Evolutionary conservation across 2,329 filamentous ascomycete species (phyloP), one percentile per base, ranked within the genome.

Genomic region (Fusarium sp.): DNA sequence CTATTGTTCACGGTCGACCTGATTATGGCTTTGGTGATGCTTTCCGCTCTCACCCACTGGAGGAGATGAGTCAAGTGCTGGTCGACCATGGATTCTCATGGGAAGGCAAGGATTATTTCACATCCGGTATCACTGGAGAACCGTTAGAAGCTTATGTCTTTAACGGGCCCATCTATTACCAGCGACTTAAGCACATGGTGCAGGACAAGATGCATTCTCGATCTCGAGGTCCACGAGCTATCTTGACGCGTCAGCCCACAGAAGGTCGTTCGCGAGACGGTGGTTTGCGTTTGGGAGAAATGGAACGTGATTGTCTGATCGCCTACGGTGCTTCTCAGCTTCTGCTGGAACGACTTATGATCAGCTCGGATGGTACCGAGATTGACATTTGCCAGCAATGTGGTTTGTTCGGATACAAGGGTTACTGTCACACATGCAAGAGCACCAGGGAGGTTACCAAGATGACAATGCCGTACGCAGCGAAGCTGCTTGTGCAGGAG

Each of bases 171-270:
- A 99, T 99, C 81, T 99, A 97, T 85, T 99, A 99, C 84, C 96
- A 99, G 84, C 97, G 97, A 72, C 89, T 99, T 71, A 99, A 99
- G 87, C 96, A 99, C 86, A 99, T 99, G 96, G 96, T 99, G 6
- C 94, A 98, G 80, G 96, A 99, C 80, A 99, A 99, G 84, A 98
- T 99, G 96, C 96, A 99, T 82, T 95, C 93, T 32, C 93, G 96
- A 66, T 90, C 95, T 4, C 91, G 93, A 16, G 97, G 97, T 1
- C 97, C 96, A 0, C 88, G 93, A 14, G 95, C 95, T 27, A 96
- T 97, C 70, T 86, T 99, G 27, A 99, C 96, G 1, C 90, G 96
- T 12, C 96, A 99, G 79, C 96, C 96, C 1, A 99, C 95, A 0
- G 96, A 99, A 83, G 96, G 96, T 85, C 90, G 96, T 74, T 97